Evolutionary conservation across 345 rosid genomes (phyloP), one percentile per base, ranked within the genome.

Genomic region (Camelina neglecta): DNA sequence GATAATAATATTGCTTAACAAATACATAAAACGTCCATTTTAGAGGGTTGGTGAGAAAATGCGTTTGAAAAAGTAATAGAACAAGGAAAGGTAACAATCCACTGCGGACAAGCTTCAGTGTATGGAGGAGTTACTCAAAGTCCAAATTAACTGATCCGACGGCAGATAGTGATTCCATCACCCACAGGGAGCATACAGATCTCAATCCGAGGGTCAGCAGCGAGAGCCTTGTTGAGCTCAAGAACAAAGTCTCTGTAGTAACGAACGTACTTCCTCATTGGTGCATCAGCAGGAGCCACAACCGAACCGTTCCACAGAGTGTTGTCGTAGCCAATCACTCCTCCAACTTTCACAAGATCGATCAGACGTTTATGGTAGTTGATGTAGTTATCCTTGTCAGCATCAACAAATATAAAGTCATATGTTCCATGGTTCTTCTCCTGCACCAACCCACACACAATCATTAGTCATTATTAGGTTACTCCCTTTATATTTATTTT

Each of bases 261-360:
- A 84, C 89, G 82, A 1, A 96, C 93, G n/a, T 89, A 93, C 73
- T 96, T 89, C 86, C 93, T 85, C 70, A 91, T 72, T 0, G 98
- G 93, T 0, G 94, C 97, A 60, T 93, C 98, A 2, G 96, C 80
- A 5, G 97, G 87, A 4, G 94, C 96, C 15, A 86, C 98, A 54
- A 93, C 97, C 1, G 99, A 89, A 7, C 99, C 99, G 33, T 89
- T 90, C 98, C 98, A 93, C 15, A 96, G 79, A 81, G 98, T 93
- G 89, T 96, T 93, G 89, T 96, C 97, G 80, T 96, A 96, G 41
- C 98, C 98, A 57, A 96, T 89, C 66, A 96, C 60, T 4, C 99
- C 99, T 1, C 98, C 97, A 7, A 96, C 86, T 67, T 89, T 93
- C 51, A 91, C 93, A 66, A 96, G 75, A 1, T 93, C 97, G 6